Percentiles rank a stretch among this genome's conserved stretches.
phyloP scores from a whole-genome alignment of 139 green algal genomes.

The Coelastrella sp. region DNA sequence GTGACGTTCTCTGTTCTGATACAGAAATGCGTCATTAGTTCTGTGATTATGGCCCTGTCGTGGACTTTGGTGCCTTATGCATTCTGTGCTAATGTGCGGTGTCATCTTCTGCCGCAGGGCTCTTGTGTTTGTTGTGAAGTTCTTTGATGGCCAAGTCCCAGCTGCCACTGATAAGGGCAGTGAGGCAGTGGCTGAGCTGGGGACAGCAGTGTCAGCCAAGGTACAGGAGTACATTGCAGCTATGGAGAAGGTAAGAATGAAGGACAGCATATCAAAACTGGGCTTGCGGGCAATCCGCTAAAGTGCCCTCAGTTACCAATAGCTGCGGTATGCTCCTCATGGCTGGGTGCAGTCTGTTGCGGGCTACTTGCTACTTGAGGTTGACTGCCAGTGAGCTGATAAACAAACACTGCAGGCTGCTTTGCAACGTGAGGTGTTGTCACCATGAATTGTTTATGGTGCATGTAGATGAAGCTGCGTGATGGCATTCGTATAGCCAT shows the following conservation, averaged over 20 bases:
- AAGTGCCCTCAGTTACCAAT: too few relatives aligned
- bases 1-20: too few relatives aligned
- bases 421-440: background rate
- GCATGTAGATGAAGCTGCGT: conserved; percentile 68
- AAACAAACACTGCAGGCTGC: too few relatives aligned
- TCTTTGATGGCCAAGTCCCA: conserved; percentile 79
- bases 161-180: conserved; percentile 44
- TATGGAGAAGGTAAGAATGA: conserved; percentile 70
- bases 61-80: too few relatives aligned
- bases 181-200: conserved; percentile 65
- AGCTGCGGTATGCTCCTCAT: too few relatives aligned
- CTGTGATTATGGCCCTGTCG: too few relatives aligned
- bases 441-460: background rate
- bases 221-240: conserved; percentile 79
- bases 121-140: conserved; percentile 75
- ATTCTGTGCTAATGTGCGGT: background rate
- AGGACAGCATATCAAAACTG: too few relatives aligned
- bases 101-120: conserved; percentile 53
- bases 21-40: too few relatives aligned
- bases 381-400: too few relatives aligned
- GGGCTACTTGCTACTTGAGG: background rate
- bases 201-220: conserved; percentile 65
- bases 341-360: background rate
- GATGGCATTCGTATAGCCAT: conserved; percentile 80
- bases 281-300: too few relatives aligned